A percentile compares a stretch with the other conserved stretches of the same genome.
These are phyloP conservation scores for Sphaceloma murrayae DNA, from an alignment of 2,329 filamentous ascomycete genomes.

Conservation along the genomic window DNA sequence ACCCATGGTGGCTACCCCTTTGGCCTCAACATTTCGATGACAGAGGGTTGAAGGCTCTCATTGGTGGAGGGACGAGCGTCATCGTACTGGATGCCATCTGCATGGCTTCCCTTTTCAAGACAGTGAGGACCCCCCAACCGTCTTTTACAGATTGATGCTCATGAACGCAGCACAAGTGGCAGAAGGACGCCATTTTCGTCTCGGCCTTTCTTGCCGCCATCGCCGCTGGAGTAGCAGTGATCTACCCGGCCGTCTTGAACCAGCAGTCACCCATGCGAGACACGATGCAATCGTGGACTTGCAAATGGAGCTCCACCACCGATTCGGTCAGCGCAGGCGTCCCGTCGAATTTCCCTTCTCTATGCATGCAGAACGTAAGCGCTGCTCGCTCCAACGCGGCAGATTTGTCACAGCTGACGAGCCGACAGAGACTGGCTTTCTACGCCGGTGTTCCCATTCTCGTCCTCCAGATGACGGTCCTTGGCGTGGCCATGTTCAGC, in stretches of 20 bases:
- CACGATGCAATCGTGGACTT: conserved; percentile 33
- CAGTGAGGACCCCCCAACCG: too few species aligned
- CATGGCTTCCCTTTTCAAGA: conserved; percentile 26
- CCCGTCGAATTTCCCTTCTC: conserved; percentile 8
- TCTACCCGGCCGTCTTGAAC: conserved; percentile 30
- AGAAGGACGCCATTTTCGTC: background rate
- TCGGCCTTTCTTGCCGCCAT: conserved; percentile 30
- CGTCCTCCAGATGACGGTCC: conserved; percentile 5
- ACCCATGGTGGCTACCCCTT: conserved; percentile 41
- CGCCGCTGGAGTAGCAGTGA: conserved; percentile 33
- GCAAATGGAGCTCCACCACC: conserved; percentile 25
- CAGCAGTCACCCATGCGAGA: conserved; percentile 22
- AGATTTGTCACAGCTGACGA: background rate
- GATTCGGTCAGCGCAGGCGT: conserved; percentile 10
- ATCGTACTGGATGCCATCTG: conserved; percentile 32
- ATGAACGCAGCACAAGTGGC: conserved; percentile 1
- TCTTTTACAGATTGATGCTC: background rate
- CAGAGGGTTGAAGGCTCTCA: conserved; percentile 34
- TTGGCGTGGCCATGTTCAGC: conserved; percentile 6
- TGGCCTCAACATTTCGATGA: conserved; percentile 41
- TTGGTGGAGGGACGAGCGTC: conserved; percentile 32
- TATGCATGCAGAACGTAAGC: conserved; percentile 13
- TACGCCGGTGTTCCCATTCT: conserved; percentile 13
- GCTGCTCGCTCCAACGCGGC: background rate
- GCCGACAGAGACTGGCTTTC: conserved; percentile 8